Evolutionary conservation across 202 grass and related monocot genomes (phyloP).

Genomic region (Dendrocalamus latiflorus): DNA sequence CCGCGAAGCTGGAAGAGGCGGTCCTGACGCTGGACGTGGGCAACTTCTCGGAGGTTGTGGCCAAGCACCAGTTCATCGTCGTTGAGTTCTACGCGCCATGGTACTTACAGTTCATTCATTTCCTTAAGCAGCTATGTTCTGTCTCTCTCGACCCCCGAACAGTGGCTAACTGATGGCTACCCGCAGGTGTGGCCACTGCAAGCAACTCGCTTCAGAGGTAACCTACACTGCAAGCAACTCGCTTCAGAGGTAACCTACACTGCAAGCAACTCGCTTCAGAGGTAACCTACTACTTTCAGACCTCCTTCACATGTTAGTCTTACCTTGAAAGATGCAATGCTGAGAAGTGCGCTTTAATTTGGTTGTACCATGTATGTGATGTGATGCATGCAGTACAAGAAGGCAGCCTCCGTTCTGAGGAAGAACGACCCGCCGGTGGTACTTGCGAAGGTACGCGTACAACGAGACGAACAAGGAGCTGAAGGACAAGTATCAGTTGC

Average conservation of each 20-base stretch:
- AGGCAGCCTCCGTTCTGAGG: slow-evolving; percentile 54
- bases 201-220: no score
- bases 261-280: slow-evolving; percentile 69
- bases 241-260: no score
- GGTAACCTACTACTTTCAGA: slow-evolving; percentile 35
- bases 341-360: neutral
- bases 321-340: neutral
- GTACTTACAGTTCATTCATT: slow-evolving; percentile 27
- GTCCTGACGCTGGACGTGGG: slow-evolving; percentile 51
- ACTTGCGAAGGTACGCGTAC: slow-evolving; percentile 63
- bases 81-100: slow-evolving; percentile 89
- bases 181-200: slow-evolving; percentile 66
- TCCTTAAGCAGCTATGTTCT: neutral
- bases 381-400: slow-evolving; percentile 68
- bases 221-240: no score
- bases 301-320: neutral
- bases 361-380: neutral
- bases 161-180: slow-evolving; percentile 24
- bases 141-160: neutral
- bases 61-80: no score
- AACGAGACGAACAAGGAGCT: slow-evolving; percentile 76
- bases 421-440: slow-evolving; percentile 41
- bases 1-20: slow-evolving; percentile 13
- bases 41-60: no score
- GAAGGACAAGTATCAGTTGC: slow-evolving; percentile 56